These are phyloP conservation scores for Epichloe gansuensis DNA, from an alignment of 2,329 filamentous ascomycete genomes.

Conservation along the genomic window DNA sequence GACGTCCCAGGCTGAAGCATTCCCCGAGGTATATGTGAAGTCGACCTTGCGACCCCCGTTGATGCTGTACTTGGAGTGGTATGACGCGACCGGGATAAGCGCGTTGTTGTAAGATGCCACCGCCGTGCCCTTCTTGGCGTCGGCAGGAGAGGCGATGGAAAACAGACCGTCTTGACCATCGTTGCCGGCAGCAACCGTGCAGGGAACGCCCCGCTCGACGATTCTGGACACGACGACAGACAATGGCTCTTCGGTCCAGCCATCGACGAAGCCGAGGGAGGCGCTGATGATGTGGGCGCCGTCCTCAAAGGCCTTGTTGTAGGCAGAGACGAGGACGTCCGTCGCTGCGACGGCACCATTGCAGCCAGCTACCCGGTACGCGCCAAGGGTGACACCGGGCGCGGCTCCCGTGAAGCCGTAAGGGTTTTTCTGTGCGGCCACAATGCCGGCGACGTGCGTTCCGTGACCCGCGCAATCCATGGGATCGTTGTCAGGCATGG, in stretches of 20 bases:
- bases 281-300: slow-evolving; percentile 25
- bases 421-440: slow-evolving; percentile 25
- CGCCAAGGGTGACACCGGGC: slow-evolving; percentile 25
- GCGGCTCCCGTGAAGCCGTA: slow-evolving; percentile 27
- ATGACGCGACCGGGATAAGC: slow-evolving; percentile 24
- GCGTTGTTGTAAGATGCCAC: slow-evolving; percentile 31
- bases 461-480: slow-evolving; percentile 29
- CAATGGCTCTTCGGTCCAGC: slow-evolving; percentile 19
- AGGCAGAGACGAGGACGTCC: slow-evolving; percentile 27
- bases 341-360: slow-evolving; percentile 14
- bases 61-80: slow-evolving; percentile 23
- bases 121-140: slow-evolving; percentile 28
- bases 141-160: slow-evolving; percentile 24
- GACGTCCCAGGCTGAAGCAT: slow-evolving; percentile 2
- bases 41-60: slow-evolving; percentile 5
- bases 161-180: slow-evolving; percentile 29
- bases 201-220: slow-evolving; percentile 27
- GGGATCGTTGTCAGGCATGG: slow-evolving; percentile 20
- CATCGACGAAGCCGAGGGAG: slow-evolving; percentile 19
- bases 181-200: slow-evolving; percentile 31
- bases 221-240: slow-evolving; percentile 28
- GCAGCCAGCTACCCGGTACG: slow-evolving; percentile 26
- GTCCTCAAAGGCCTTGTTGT: slow-evolving; percentile 27
- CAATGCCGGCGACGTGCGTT: slow-evolving; percentile 32
- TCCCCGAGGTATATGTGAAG: not conserved